These are phyloP conservation scores for Verticillium albo-atrum DNA, from an alignment of 2,329 filamentous ascomycete species.

Conservation along the genomic window DNA sequence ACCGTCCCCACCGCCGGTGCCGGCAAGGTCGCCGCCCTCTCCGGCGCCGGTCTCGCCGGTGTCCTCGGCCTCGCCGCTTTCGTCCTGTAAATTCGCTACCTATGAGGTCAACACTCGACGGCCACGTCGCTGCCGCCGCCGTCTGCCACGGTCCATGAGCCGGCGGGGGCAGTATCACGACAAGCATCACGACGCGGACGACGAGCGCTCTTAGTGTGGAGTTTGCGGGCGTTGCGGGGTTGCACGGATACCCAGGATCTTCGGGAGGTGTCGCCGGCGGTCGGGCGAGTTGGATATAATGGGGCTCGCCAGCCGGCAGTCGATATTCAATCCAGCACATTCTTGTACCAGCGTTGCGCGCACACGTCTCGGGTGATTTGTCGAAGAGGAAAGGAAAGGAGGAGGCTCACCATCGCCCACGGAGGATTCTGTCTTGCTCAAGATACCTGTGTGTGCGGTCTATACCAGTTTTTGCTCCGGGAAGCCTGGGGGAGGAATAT, in stretches of 20 bases:
- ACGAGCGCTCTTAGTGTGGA: not conserved
- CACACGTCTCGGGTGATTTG: slow-evolving; percentile 16
- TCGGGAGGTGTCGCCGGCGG: slow-evolving; percentile 19
- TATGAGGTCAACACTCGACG: slow-evolving; percentile 22
- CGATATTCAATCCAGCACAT: slow-evolving; percentile 21
- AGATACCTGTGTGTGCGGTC: slow-evolving; percentile 10
- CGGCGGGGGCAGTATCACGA: not conserved
- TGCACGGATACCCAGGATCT: not conserved
- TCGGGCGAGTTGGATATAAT: slow-evolving; percentile 5
- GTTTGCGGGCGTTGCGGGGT: not conserved
- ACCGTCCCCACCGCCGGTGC: slow-evolving; percentile 49
- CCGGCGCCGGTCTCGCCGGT: slow-evolving; percentile 56
- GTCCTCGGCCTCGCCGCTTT: slow-evolving; percentile 55
- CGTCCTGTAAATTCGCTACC: slow-evolving; percentile 47
- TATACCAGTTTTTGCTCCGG: slow-evolving; percentile 8
- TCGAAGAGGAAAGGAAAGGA: not conserved
- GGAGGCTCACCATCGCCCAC: slow-evolving; percentile 15
- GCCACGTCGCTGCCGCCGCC: slow-evolving; percentile 19
- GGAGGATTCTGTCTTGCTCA: slow-evolving; percentile 18
- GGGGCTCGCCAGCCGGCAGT: slow-evolving; percentile 8
- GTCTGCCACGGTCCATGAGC: not conserved
- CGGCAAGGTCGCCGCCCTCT: slow-evolving; percentile 51
- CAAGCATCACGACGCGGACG: not conserved
- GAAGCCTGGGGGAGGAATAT: slow-evolving; percentile 3
- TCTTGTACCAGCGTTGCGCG: slow-evolving; percentile 39